A percentile compares a stretch with the other conserved stretches of the same genome.
Conservation (phyloP, 2,329 filamentous ascomycete genomes). For the Pseudofabraea citricarpa region DNA sequence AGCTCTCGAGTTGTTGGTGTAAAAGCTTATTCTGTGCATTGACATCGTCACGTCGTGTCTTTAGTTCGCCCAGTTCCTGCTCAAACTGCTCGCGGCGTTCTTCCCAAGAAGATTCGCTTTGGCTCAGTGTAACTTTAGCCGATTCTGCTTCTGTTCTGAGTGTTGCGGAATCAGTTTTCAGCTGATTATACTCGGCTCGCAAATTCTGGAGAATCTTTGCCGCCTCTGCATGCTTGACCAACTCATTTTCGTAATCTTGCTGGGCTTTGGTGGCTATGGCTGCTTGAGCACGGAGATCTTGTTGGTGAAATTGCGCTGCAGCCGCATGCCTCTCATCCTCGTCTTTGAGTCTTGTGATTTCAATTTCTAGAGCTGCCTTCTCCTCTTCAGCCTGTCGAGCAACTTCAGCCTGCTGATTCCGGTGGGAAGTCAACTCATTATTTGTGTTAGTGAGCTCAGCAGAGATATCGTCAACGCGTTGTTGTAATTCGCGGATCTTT, state of each 20-base stretch:
- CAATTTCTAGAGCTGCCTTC: slow-evolving; percentile 71
- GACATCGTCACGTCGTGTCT: slow-evolving; percentile 74
- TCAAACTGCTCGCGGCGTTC: slow-evolving; percentile 78
- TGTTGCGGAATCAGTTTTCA: slow-evolving; percentile 74
- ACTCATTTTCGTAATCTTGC: slow-evolving; percentile 89
- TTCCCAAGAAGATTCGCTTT: slow-evolving; percentile 84
- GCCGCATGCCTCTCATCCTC: slow-evolving; percentile 76
- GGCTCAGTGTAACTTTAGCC: slow-evolving; percentile 70
- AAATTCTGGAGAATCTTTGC: slow-evolving; percentile 77
- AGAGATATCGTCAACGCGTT: slow-evolving; percentile 78
- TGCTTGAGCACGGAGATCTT: slow-evolving; percentile 88
- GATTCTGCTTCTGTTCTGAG: slow-evolving; percentile 80
- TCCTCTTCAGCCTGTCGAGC: slow-evolving; percentile 72
- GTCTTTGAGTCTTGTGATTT: slow-evolving; percentile 77
- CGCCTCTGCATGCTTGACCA: slow-evolving; percentile 94
- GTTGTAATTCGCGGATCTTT: slow-evolving; percentile 75
- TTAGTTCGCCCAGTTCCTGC: slow-evolving; percentile 75
- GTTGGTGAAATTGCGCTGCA: slow-evolving; percentile 78
- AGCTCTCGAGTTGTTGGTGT: slow-evolving; percentile 80
- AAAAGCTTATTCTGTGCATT: slow-evolving; percentile 87
- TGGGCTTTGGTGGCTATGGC: slow-evolving; percentile 91
- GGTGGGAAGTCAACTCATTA: slow-evolving; percentile 72
- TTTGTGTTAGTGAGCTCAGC: slow-evolving; percentile 78
- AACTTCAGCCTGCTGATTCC: slow-evolving; percentile 74
- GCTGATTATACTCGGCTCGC: slow-evolving; percentile 73